Evolutionary conservation across 1,284 basidiomycete species (phyloP).

Genomic region (Apiotrichum akiyoshidainum): DNA sequence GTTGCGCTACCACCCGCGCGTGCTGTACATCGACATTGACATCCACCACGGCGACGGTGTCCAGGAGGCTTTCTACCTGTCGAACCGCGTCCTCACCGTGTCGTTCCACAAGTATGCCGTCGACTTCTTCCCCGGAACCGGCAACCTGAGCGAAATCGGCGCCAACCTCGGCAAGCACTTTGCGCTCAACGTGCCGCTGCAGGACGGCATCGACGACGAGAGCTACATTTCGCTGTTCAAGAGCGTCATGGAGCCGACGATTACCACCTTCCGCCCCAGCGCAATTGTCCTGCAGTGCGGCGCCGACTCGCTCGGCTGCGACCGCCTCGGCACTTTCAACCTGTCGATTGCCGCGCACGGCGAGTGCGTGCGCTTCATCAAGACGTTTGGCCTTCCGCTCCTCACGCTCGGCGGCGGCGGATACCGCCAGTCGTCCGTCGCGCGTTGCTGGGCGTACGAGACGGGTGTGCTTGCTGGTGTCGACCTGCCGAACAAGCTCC

Average conservation of each 20-base stretch:
- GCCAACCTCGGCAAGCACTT: slow-evolving; percentile 92
- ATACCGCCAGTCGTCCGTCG: slow-evolving; percentile 80
- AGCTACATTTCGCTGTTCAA: slow-evolving; percentile 95
- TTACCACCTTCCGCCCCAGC: slow-evolving; percentile 82
- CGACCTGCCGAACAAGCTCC: slow-evolving; percentile 78
- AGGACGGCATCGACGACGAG: slow-evolving; percentile 95
- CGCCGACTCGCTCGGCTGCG: slow-evolving; percentile 91
- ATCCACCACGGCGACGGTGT: slow-evolving; percentile 97
- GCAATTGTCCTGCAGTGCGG: slow-evolving; percentile 96
- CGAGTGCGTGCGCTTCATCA: slow-evolving; percentile 94
- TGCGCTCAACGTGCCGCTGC: slow-evolving; percentile 88
- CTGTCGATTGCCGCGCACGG: slow-evolving; percentile 98
- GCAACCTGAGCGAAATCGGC: slow-evolving; percentile 82
- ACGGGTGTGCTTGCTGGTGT: slow-evolving; percentile 88
- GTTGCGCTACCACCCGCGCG: slow-evolving; percentile 79
- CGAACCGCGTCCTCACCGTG: slow-evolving; percentile 95
- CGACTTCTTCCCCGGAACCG: slow-evolving; percentile 96
- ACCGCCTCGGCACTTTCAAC: slow-evolving; percentile 94
- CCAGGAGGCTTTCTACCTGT: slow-evolving; percentile 95
- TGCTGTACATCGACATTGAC: slow-evolving; percentile 94
- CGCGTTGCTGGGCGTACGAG: slow-evolving; percentile 98
- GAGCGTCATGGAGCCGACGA: slow-evolving; percentile 89
- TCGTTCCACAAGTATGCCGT: slow-evolving; percentile 99
- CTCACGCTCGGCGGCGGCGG: slow-evolving; percentile 92
- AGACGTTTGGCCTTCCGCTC: slow-evolving; percentile 83